phyloP scores from a whole-genome alignment of 768 basidiomycete genomes.

The Strobilomyces dryophilus region DNA sequence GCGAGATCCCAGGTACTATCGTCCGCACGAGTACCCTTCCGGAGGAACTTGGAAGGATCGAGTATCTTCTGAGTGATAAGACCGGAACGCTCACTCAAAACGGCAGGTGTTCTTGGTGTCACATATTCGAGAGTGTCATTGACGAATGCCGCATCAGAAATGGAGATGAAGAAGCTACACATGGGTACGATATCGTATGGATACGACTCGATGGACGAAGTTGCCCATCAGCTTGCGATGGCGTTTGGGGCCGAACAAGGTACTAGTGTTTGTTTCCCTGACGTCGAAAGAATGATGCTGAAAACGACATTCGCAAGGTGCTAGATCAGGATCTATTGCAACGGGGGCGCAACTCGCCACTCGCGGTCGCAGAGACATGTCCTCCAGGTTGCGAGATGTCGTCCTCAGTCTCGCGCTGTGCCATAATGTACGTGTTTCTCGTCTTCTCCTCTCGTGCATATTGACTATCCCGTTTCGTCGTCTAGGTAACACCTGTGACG shows the following conservation, averaged over 20 bases:
- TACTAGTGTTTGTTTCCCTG: slow-evolving; percentile 15
- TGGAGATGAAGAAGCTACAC: slow-evolving; percentile 99
- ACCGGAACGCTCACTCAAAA: slow-evolving; percentile 98
- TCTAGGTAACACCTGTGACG: slow-evolving; percentile 90
- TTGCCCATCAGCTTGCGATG: slow-evolving; percentile 82
- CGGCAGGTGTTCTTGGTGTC: slow-evolving; percentile 45
- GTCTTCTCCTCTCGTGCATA: not conserved
- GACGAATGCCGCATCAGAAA: slow-evolving; percentile 52
- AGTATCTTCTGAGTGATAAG: slow-evolving; percentile 95
- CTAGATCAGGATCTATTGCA: slow-evolving; percentile 51
- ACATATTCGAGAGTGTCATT: not conserved
- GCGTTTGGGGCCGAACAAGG: slow-evolving; percentile 75
- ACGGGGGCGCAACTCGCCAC: slow-evolving; percentile 82
- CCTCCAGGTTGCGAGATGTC: slow-evolving; percentile 86
- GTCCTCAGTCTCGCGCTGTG: slow-evolving; percentile 92
- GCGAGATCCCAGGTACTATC: slow-evolving; percentile 91
- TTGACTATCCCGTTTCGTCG: not conserved
- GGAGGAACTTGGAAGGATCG: slow-evolving; percentile 92
- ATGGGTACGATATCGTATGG: slow-evolving; percentile 99
- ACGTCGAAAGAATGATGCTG: not conserved
- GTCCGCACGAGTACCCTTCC: slow-evolving; percentile 97
- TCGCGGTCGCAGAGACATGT: slow-evolving; percentile 91
- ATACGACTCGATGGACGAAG: slow-evolving; percentile 98
- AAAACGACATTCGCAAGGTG: slow-evolving; percentile 31
- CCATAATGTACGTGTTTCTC: slow-evolving; percentile 69